Percentiles rank a stretch among this genome's conserved stretches.
Evolutionary conservation across 129 eudicot species (phyloP).

Genomic region (Mikania micrantha): DNA sequence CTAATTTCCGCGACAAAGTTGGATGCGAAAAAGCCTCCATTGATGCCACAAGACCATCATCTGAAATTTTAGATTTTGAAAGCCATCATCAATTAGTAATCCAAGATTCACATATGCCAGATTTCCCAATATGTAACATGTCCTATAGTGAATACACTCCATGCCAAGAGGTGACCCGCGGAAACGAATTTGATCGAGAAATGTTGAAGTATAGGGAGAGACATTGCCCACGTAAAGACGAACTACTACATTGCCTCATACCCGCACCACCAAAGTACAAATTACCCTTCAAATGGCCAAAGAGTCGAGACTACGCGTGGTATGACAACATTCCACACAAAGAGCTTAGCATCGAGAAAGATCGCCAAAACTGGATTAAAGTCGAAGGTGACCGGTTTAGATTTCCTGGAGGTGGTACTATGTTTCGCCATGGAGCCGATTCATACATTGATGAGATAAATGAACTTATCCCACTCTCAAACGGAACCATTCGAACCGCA

Average conservation of each 20-base stretch:
- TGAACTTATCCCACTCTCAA: slow-evolving; percentile 70
- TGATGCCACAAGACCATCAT: background rate
- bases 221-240: slow-evolving; percentile 80
- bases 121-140: slow-evolving; percentile 67
- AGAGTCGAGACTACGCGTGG: slow-evolving; percentile 93
- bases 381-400: slow-evolving; percentile 85
- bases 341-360: slow-evolving; percentile 95
- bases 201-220: slow-evolving; percentile 86
- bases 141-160: slow-evolving; percentile 81
- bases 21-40: slow-evolving; percentile 46
- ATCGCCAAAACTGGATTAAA: slow-evolving; percentile 87
- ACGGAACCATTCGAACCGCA: slow-evolving; percentile 81
- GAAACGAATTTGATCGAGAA: slow-evolving; percentile 61
- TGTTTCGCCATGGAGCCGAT: slow-evolving; percentile 97
- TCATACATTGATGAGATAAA: slow-evolving; percentile 82
- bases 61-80: slow-evolving; percentile 52
- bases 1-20: slow-evolving; percentile 35
- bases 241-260: slow-evolving; percentile 63
- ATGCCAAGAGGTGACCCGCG: slow-evolving; percentile 62
- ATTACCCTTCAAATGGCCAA: slow-evolving; percentile 90
- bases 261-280: slow-evolving; percentile 93
- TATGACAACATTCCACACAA: slow-evolving; percentile 84
- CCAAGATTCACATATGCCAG: slow-evolving; percentile 24
- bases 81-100: slow-evolving; percentile 73
- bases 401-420: slow-evolving; percentile 98